A percentile compares a stretch with the other conserved stretches of the same genome.
Evolutionary conservation across 768 basidiomycete genomes (phyloP).

Genomic region (Boletus patriciae): DNA sequence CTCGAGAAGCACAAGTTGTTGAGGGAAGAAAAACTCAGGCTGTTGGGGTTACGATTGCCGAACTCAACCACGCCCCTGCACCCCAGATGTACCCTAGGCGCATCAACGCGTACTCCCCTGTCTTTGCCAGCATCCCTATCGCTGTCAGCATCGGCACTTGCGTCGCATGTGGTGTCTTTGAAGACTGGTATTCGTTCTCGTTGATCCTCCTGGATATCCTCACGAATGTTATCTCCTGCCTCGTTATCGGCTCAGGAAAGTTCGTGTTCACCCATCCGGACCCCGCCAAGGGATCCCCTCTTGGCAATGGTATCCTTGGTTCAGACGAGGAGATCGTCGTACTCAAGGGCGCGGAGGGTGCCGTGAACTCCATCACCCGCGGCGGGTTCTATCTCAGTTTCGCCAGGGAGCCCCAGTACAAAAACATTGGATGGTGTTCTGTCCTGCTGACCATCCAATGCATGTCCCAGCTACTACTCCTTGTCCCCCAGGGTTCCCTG

Average conservation of each 20-base stretch:
- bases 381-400: conserved; percentile 34
- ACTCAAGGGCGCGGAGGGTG: conserved; percentile 29
- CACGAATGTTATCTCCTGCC: conserved; percentile 32
- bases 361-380: conserved; percentile 34
- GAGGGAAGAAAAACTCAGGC: conserved; percentile 26
- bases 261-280: conserved; percentile 29
- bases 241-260: conserved; percentile 35
- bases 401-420: conserved; percentile 26
- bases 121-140: conserved; percentile 35
- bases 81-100: conserved; percentile 19
- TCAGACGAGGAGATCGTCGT: conserved; percentile 28
- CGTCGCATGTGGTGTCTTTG: conserved; percentile 27
- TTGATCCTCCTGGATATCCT: conserved; percentile 38
- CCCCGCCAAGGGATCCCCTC: conserved; percentile 25
- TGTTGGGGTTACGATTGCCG: conserved; percentile 30
- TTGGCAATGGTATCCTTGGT: conserved; percentile 33
- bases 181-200: conserved; percentile 36
- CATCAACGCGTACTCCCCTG: conserved; percentile 19
- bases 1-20: conserved; percentile 12
- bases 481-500: conserved; percentile 33
- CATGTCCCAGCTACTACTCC: conserved; percentile 36
- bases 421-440: conserved; percentile 32
- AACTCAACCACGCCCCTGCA: conserved; percentile 25
- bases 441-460: conserved; percentile 35
- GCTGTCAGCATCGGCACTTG: conserved; percentile 30